Base-by-base conservation (phyloP, 1,284 basidiomycete species). In the Papiliotrema fonsecae region DNA sequence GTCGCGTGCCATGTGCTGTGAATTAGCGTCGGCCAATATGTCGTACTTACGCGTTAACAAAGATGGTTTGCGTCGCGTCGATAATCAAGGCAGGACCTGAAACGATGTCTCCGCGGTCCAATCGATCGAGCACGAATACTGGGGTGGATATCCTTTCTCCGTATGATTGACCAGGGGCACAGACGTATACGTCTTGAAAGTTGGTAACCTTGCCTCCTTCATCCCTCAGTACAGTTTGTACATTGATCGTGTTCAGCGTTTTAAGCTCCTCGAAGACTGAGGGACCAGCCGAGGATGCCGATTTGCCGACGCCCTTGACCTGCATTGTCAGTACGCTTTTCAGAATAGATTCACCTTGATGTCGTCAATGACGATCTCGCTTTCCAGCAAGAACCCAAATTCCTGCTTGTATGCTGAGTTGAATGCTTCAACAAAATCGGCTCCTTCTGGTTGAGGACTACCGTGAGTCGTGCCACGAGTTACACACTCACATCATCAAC, bases 331-430 rank as follows among this genome's bases (percentile, higher is more conserved):
- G 36, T 10, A 38, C 9, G 36, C 10, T 10, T 14, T 38, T 38
- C 14, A 21, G 91, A 34, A 90, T 85, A 0, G 75, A 76, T 32
- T 52, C 24, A 87, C 89, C 76, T 94, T 90, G 72, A 97, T 77
- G 74, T 97, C 92, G 69, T 96, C 92, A 10, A 94, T 86, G 40
- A 90, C 81, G 59, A 97, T 19, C 6, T 81, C 19, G 76, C 76
- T 60, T 87, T 87, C 52, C 88, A 85, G 77, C 52, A 93, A 74
- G 76, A 97, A 97, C 1, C 93, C 94, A 65, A 97, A 98, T 71
- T 92, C 87, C 19, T 81, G 72, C 71, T 82, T 85, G 73, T 92
- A 89, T 44, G 80, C 78, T 42, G 79, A 72, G 67, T 81, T 83
- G 77, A 97, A 97, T 5, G 83, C 87, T 0, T 77, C 77, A 61